Conservation (phyloP, 257 asterid genomes). For the Leptodermis oblonga region DNA sequence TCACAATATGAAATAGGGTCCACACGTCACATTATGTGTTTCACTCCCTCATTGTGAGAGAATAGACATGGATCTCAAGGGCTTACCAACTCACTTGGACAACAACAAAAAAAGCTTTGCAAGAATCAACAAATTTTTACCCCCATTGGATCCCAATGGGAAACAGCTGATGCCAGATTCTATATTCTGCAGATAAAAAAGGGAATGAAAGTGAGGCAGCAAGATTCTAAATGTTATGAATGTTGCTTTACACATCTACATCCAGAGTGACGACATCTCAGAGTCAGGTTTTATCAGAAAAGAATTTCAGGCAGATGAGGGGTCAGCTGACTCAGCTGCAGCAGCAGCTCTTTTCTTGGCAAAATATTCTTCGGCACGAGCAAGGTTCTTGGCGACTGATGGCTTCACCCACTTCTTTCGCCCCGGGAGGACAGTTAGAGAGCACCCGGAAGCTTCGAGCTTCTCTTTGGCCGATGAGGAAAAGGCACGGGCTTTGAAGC, state of each 20-base stretch:
- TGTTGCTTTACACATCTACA: constrained; percentile 20
- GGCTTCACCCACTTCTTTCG: constrained; percentile 78
- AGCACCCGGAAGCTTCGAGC: constrained; percentile 60
- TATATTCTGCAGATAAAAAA: constrained; percentile 20
- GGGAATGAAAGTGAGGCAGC: constrained; percentile 5
- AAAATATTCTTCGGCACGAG: constrained; percentile 85
- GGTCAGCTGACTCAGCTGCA: constrained; percentile 33
- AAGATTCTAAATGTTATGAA: constrained; percentile 15
- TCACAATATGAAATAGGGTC: no score
- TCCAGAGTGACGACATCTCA: constrained; percentile 19
- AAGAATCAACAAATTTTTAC: constrained; percentile 21
- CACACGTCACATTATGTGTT: no score
- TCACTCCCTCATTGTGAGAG: no score
- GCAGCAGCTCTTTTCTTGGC: constrained; percentile 64
- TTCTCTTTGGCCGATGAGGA: constrained; percentile 65
- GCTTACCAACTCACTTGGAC: constrained; percentile 35
- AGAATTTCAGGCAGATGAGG: constrained; percentile 36
- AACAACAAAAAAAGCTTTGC: constrained; percentile 19
- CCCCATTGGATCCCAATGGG: constrained; percentile 8
- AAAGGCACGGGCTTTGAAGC: constrained; percentile 65
- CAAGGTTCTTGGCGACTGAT: constrained; percentile 64
- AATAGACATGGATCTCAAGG: no score
- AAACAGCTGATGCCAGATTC: constrained; percentile 19
- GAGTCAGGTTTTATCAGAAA: constrained; percentile 13
- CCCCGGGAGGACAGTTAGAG: constrained; percentile 59